A percentile compares a stretch with the other conserved stretches of the same genome.
These are phyloP conservation scores for Ampelomyces quisqualis DNA, from an alignment of 2,329 filamentous ascomycete species.

Conservation along the genomic window DNA sequence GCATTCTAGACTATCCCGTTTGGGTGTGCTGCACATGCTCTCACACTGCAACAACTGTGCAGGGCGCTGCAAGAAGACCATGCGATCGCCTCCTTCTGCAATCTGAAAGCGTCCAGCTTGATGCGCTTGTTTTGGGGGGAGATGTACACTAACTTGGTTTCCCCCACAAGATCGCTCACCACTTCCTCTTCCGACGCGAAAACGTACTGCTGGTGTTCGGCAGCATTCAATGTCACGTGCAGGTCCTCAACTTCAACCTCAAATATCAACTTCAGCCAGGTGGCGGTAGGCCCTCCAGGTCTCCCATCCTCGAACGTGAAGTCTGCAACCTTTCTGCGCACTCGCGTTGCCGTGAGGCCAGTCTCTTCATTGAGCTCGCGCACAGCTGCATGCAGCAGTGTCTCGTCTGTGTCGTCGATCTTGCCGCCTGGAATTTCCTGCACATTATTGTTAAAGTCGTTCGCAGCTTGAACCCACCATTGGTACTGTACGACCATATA, in stretches of 20 bases:
- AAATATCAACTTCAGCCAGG: slow-evolving; percentile 43
- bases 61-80: neutral
- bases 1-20: neutral
- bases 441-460: slow-evolving; percentile 5
- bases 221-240: slow-evolving; percentile 38
- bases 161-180: slow-evolving; percentile 26
- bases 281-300: slow-evolving; percentile 11
- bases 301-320: slow-evolving; percentile 26
- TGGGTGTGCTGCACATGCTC: slow-evolving; percentile 1
- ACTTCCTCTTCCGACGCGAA: slow-evolving; percentile 48
- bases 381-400: slow-evolving; percentile 51
- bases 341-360: slow-evolving; percentile 48
- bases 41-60: neutral
- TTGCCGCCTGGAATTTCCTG: slow-evolving; percentile 57
- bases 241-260: slow-evolving; percentile 37
- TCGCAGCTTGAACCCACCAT: no score
- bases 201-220: slow-evolving; percentile 46
- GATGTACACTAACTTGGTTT: slow-evolving; percentile 35
- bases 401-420: slow-evolving; percentile 49
- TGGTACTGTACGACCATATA: neutral
- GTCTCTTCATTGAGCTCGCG: slow-evolving; percentile 57
- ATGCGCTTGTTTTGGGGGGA: slow-evolving; percentile 33
- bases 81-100: slow-evolving; percentile 14
- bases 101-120: slow-evolving; percentile 39
- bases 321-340: slow-evolving; percentile 48